Base-by-base conservation (phyloP, 164 flowering plant species). In the Euptelea pleiosperma region DNA sequence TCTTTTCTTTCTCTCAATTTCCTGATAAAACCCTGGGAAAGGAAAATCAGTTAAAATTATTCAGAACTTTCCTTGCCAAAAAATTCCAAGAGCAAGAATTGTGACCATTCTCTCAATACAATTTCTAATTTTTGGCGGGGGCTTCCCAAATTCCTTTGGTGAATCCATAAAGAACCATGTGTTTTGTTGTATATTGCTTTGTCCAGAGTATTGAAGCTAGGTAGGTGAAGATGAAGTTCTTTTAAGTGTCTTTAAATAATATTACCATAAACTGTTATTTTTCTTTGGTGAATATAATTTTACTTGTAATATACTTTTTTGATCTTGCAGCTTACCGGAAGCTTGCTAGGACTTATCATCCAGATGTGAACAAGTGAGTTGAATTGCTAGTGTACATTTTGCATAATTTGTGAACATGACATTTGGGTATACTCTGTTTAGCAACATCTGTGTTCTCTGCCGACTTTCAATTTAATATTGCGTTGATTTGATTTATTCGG, bases 351-450 rank as follows among this genome's bases (percentile, higher is more conserved):
- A 83, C 59, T 62, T 82, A 77, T 63, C 96, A 88, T 73, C 96
- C 96, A 48, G 96, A 88, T 71, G 96, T 88, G 52, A 88, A 84
- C 85, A 88, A 88, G 96, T 88, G 52, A 82, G 91, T 84, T 22
- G 15, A 36, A 51, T 42, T n/a, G 46, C 33, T n/a, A 39, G 14
- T 37, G 25, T 37, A 41, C 10, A 6, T 12, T 28, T 58, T 15
- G 12, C 28, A 14, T 34, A 22, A 26, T 24, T 16, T 55, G 3
- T 55, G 19, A 34, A 39, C 15, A 48, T 15, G 30, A 2, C 18
- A 46, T 6, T 48, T 48, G 24, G 1, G 18, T n/a, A 52, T 52
- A 28, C 37, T 52, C 24, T 18, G 44, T 25, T n/a, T 16, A 4
- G 9, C 36, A 3, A 8, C 2, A 3, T 19, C 22, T n/a, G n/a